Evolutionary conservation across 2,329 filamentous ascomycete genomes (phyloP), one percentile per base, ranked within the genome.

Genomic region (Pseudogymnoascus sp.): DNA sequence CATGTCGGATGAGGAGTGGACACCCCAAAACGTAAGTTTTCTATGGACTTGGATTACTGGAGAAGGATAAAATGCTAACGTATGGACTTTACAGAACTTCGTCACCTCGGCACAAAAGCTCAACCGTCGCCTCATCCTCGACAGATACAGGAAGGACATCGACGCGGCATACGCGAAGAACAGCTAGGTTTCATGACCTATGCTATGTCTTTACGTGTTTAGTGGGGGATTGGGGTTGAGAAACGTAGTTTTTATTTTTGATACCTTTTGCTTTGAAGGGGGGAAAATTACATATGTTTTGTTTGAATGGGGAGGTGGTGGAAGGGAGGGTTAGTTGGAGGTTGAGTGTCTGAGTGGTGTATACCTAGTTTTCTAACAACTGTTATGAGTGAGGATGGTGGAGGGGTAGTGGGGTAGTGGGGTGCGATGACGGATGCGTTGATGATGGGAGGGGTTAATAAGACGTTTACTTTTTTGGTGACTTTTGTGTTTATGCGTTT

Each of bases 1-100:
- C 31, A 75, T 96, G 64, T 86, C 88, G 0, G 90, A 93, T 68
- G 91, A 93, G 73, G 92, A 96, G 76, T 96, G 92, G 92, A 93
- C 89, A 63, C 90, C 92, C 62, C 83, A 86, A 65, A 95, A 87
- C 73, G 90, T 93, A 80, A 87, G 90, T 83, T 45, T 48, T 5
- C 10, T 11, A 57, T 78, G 57, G 76, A 76, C 66, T 73, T 71
- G 71, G 71, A 76, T 73, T 39, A 31, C 23, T 34, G 6, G 7
- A 23, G 14, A 13, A 34, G 36, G 62, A 63, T 43, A 60, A 41
- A 68, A 73, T 70, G 71, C 76, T 77, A 73, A 76, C 68, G 23
- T 54, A 51, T 28, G 7, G 25, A 66, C 34, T 5, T 43, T 63
- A 63, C 68, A 89, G 87, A 80, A 81, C 64, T 80, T 86, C 64